Evolutionary conservation across 139 green algal species (phyloP).

Genomic region (Pleodorina starrii): DNA sequence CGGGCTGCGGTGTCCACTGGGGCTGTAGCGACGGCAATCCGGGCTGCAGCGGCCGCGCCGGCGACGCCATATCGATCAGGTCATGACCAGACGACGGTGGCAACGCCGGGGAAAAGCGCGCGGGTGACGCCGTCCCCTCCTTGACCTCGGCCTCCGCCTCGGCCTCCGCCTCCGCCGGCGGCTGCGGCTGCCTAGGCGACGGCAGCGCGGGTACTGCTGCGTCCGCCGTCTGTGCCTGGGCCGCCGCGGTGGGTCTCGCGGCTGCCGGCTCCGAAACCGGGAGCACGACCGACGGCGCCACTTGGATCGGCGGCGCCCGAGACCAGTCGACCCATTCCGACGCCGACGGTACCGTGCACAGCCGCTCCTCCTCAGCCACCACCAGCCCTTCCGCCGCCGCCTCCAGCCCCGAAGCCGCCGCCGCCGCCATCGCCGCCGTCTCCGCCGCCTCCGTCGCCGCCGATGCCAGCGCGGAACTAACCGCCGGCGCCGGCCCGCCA

Average conservation of each 20-base stretch:
- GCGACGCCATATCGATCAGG: slow-evolving; percentile 22
- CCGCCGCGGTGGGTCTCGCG: too few species aligned
- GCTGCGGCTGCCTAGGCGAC: too few species aligned
- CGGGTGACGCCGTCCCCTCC: background rate
- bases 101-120: background rate
- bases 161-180: too few species aligned
- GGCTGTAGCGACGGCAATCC: background rate
- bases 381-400: background rate
- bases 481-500: too few species aligned
- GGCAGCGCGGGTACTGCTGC: too few species aligned
- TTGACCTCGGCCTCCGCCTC: background rate
- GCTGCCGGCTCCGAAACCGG: background rate
- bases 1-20: background rate
- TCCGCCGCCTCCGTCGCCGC: background rate
- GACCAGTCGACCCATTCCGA: slow-evolving; percentile 38
- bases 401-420: background rate
- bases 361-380: background rate
- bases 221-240: too few species aligned
- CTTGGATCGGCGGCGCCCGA: slow-evolving; percentile 17
- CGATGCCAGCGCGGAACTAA: too few species aligned
- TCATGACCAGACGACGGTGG: slow-evolving; percentile 3
- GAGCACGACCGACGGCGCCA: background rate
- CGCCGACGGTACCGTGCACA: background rate
- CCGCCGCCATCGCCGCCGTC: background rate
- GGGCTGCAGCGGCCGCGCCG: background rate